Conservation (phyloP, 2,329 filamentous ascomycete genomes). For the Phialophora expanda region DNA sequence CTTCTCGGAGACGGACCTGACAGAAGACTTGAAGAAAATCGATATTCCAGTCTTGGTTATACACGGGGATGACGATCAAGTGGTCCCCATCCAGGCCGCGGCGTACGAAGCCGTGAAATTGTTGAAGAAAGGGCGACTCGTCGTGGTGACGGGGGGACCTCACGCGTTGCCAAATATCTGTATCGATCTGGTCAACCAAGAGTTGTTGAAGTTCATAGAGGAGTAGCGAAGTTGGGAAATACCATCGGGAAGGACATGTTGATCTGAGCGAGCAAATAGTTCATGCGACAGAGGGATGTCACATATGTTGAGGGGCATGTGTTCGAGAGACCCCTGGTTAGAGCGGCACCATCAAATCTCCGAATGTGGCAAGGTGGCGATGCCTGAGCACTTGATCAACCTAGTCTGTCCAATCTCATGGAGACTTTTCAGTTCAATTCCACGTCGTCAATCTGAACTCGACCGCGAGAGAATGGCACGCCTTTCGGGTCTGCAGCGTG, state of each 20-base stretch:
- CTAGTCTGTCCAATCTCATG: not conserved
- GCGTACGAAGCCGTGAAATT: slow-evolving; percentile 17
- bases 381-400: not conserved
- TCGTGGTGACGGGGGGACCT: slow-evolving; percentile 7
- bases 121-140: slow-evolving; percentile 12
- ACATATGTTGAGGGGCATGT: not conserved
- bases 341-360: not conserved
- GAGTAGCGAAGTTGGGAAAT: not conserved
- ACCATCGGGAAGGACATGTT: not conserved
- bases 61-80: slow-evolving; percentile 51
- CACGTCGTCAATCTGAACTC: not conserved
- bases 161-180: slow-evolving; percentile 20
- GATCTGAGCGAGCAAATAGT: not conserved
- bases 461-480: slow-evolving; percentile 49
- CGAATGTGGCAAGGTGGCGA: not conserved
- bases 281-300: not conserved
- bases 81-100: slow-evolving; percentile 32
- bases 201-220: slow-evolving; percentile 21
- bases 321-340: not conserved
- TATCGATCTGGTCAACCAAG: slow-evolving; percentile 10
- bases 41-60: slow-evolving; percentile 49
- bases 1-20: slow-evolving; percentile 52
- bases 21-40: slow-evolving; percentile 49
- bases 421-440: not conserved
- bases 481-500: slow-evolving; percentile 85